These are phyloP conservation scores for Fusarium equiseti DNA, from an alignment of 2,329 filamentous ascomycete genomes.

Conservation along the genomic window DNA sequence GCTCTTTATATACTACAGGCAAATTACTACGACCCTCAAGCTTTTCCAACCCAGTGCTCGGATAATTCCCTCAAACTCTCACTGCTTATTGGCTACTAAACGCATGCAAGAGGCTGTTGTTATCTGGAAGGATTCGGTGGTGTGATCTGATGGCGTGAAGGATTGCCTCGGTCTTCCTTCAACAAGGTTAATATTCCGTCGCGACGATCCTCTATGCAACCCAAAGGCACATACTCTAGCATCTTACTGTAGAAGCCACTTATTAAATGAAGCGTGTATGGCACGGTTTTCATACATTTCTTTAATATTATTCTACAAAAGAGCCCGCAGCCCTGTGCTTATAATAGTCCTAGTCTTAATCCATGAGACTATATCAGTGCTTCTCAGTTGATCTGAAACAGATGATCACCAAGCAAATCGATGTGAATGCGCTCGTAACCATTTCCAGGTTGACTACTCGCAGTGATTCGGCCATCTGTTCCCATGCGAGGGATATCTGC, in stretches of 20 bases:
- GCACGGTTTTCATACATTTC: too few relatives aligned
- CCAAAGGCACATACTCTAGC: not conserved
- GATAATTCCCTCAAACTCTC: too few relatives aligned
- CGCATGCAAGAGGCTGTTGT: not conserved
- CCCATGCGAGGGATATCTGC: not conserved
- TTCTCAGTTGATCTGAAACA: not conserved
- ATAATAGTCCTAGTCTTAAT: too few relatives aligned
- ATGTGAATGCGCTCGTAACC: not conserved
- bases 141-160: not conserved
- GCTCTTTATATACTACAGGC: too few relatives aligned
- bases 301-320: too few relatives aligned
- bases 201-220: not conserved
- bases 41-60: too few relatives aligned
- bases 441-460: not conserved
- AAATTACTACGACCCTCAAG: too few relatives aligned
- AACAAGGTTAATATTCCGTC: not conserved
- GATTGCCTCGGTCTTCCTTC: not conserved
- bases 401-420: not conserved
- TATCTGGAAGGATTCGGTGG: not conserved
- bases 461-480: not conserved
- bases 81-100: not conserved
- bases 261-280: too few relatives aligned
- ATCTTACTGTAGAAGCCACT: not conserved
- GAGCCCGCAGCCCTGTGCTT: too few relatives aligned
- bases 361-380: not conserved